A percentile compares a stretch with the other conserved stretches of the same genome.
phyloP scores from a whole-genome alignment of 2,329 filamentous ascomycete species.

The Tolypocladium tundrense region DNA sequence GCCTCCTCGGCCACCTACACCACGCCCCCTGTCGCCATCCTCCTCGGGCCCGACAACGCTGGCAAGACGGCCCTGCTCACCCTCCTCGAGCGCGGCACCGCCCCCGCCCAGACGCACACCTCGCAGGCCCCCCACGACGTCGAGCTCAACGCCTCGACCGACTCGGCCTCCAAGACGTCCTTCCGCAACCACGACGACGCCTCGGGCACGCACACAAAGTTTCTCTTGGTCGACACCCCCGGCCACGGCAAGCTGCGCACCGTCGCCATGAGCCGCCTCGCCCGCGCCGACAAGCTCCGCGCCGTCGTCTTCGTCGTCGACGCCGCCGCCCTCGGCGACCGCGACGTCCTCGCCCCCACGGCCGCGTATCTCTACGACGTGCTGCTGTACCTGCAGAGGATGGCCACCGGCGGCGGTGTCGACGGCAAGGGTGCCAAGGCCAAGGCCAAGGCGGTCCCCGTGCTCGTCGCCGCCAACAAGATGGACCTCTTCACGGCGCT shows the following conservation, averaged over 20 bases:
- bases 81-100: slow-evolving; percentile 49
- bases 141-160: slow-evolving; percentile 44
- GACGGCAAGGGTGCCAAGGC: slow-evolving; percentile 21
- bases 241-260: slow-evolving; percentile 90
- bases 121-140: slow-evolving; percentile 39
- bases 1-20: slow-evolving; percentile 56
- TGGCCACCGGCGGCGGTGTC: slow-evolving; percentile 25
- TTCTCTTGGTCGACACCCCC: slow-evolving; percentile 78
- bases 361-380: slow-evolving; percentile 84
- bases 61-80: slow-evolving; percentile 89
- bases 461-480: slow-evolving; percentile 90
- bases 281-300: slow-evolving; percentile 39
- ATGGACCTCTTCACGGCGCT: slow-evolving; percentile 89
- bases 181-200: slow-evolving; percentile 47
- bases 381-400: slow-evolving; percentile 72
- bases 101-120: slow-evolving; percentile 40
- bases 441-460: slow-evolving; percentile 41
- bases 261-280: slow-evolving; percentile 47
- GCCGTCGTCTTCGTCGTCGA: slow-evolving; percentile 87
- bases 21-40: slow-evolving; percentile 64
- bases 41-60: slow-evolving; percentile 68
- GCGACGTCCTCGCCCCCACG: slow-evolving; percentile 56
- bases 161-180: slow-evolving; percentile 29
- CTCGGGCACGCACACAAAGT: slow-evolving; percentile 51
- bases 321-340: slow-evolving; percentile 55